Conservation (phyloP, 23 red algal genomes). For the Gracilaria domingensis region DNA sequence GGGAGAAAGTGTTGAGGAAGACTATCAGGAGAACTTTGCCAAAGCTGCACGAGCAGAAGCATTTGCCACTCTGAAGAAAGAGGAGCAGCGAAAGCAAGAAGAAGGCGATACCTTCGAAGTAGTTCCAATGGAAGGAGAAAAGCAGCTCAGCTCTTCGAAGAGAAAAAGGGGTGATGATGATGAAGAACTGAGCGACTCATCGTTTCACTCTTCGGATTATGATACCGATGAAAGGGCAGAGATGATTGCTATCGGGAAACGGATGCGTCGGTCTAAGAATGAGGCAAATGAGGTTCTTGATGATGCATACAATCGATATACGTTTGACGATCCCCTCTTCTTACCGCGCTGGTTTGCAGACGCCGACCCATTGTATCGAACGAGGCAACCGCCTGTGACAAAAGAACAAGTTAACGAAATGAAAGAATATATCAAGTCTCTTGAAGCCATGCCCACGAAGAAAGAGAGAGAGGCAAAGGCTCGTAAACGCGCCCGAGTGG, state of each 20-base stretch:
- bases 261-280: conserved; percentile 66
- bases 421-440: conserved; percentile 68
- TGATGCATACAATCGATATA: conserved; percentile 89
- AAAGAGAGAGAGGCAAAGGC: conserved; percentile 90
- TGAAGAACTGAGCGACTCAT: conserved; percentile 48
- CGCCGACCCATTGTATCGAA: conserved; percentile 71
- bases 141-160: not conserved
- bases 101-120: conserved; percentile 55
- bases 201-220: conserved; percentile 71
- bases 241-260: conserved; percentile 76
- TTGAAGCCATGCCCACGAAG: conserved; percentile 71
- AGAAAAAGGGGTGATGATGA: conserved; percentile 8
- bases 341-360: conserved; percentile 96
- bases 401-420: conserved; percentile 77
- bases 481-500: conserved; percentile 52
- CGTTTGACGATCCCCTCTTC: conserved; percentile 81
- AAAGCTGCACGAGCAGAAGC: conserved; percentile 53
- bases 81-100: conserved; percentile 12
- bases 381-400: conserved; percentile 55
- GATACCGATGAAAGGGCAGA: conserved; percentile 82
- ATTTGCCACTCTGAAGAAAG: conserved; percentile 6
- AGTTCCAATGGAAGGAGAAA: conserved; percentile 34
- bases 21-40: conserved; percentile 5
- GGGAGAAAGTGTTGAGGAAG: not conserved
- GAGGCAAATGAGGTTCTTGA: conserved; percentile 79